These are phyloP conservation scores for Paxillus rubicundulus DNA, from an alignment of 768 basidiomycete genomes.

Conservation along the genomic window DNA sequence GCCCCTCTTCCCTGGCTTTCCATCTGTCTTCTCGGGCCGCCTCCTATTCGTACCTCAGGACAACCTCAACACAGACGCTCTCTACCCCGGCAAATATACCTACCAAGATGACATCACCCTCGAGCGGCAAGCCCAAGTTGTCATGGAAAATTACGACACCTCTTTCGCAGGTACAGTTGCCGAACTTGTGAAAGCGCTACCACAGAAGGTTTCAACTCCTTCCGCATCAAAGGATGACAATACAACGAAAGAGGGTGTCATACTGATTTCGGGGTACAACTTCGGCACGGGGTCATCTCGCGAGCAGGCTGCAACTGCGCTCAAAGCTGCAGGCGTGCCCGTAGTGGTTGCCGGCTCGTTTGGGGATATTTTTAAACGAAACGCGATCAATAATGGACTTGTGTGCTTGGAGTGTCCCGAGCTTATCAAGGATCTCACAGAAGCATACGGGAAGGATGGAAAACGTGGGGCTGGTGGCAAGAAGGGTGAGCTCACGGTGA, in stretches of 20 bases:
- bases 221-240: conserved; percentile 12
- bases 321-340: conserved; percentile 90
- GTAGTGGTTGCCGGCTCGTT: conserved; percentile 97
- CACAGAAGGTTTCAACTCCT: conserved; percentile 16
- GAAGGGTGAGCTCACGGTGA: conserved; percentile 82
- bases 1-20: conserved; percentile 79
- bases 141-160: conserved; percentile 99
- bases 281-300: conserved; percentile 98
- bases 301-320: conserved; percentile 97
- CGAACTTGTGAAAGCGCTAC: conserved; percentile 38
- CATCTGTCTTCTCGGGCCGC: conserved; percentile 74
- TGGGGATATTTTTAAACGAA: conserved; percentile 98
- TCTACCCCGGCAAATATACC: conserved; percentile 98
- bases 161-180: conserved; percentile 73
- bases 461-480: conserved; percentile 74
- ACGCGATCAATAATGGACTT: conserved; percentile 97
- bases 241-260: conserved; percentile 54
- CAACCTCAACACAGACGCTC: conserved; percentile 96
- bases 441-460: conserved; percentile 67
- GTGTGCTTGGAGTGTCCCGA: conserved; percentile 93
- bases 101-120: conserved; percentile 99
- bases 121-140: conserved; percentile 88
- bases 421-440: conserved; percentile 82
- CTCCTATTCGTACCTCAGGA: conserved; percentile 95
- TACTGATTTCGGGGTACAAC: conserved; percentile 94